Base-by-base conservation (phyloP, 306 rosid species). In the Macrotyloma uniflorum region DNA sequence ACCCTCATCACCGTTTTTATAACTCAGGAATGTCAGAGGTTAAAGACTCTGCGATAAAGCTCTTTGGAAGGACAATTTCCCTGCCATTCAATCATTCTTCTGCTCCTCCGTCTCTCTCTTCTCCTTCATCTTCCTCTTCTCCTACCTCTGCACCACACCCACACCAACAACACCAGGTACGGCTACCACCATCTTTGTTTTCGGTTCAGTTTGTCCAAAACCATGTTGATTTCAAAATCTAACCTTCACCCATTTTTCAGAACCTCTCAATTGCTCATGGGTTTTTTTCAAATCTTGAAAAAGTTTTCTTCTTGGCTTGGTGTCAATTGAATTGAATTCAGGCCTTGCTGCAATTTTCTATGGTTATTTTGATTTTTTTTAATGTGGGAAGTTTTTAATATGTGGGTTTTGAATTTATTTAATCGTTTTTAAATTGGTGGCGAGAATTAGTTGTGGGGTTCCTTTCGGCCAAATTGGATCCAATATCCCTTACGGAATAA, bases 51-150 rank as follows among this genome's bases (percentile, higher is more conserved):
- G 80, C 83, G 15, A 86, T 92, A 62, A 94, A 90, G 92, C 89
- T 92, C 3, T 92, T 94, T 72, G 98, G 98, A 12, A 85, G 85
- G 84, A 94, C 93, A 66, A 90, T 94, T 84, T 64, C 89, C 0
- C 63, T 92, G 77, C 90, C 87, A 72, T 73, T 15, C 67, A 50
- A 75, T 18, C 12, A 36, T 76, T 54, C 66, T 23, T 55, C 81
- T 63, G 38, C 16, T 1, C 57, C 65, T 24, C 22, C 32, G 0
- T 28, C 36, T 46, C 30, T 46, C 2, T 8, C 75, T 35, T 45
- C 58, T n/a, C 45, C 66, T 77, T 76, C 45, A 1, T 62, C 85
- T 46, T 58, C 88, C 5, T 64, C 87, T 61, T 49, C 85, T 77
- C 85, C 81, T 2, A 51, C 24, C 69, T 83, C 85, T 63, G 68